phyloP scores from a whole-genome alignment of 129 eudicot genomes.

The Pseudognaphalium luteoalbum region DNA sequence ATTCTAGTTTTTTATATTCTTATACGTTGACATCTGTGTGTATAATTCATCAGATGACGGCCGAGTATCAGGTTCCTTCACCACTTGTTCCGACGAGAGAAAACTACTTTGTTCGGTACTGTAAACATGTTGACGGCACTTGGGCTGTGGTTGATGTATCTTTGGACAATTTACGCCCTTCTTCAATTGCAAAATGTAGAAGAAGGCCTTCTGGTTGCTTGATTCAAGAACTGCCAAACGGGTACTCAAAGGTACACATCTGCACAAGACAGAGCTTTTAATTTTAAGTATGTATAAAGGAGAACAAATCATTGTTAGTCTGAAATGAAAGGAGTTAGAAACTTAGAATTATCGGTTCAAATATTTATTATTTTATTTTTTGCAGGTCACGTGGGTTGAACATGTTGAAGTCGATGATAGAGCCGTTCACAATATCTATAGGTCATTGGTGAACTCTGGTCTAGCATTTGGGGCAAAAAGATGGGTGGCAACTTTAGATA shows the following conservation, averaged over 20 bases:
- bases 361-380: not conserved
- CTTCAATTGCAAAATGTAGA: constrained; percentile 59
- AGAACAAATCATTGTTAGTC: not conserved
- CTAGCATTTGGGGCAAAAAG: constrained; percentile 95
- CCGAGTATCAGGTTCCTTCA: constrained; percentile 93
- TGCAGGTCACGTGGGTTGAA: constrained; percentile 91
- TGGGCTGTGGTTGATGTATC: constrained; percentile 99
- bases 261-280: not conserved
- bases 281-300: not conserved
- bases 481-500: constrained; percentile 84
- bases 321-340: not conserved
- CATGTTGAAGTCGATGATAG: constrained; percentile 96
- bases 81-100: constrained; percentile 94
- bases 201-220: constrained; percentile 98
- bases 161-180: constrained; percentile 70
- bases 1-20: not conserved
- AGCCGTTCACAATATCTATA: constrained; percentile 74
- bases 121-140: constrained; percentile 74
- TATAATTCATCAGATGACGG: constrained; percentile 71
- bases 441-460: constrained; percentile 68
- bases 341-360: not conserved
- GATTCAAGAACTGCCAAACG: constrained; percentile 87
- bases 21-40: not conserved
- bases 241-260: constrained; percentile 80
- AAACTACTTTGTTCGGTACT: constrained; percentile 88